Conservation (phyloP, 768 basidiomycete genomes). For the Sporobolomyces pararoseus region DNA sequence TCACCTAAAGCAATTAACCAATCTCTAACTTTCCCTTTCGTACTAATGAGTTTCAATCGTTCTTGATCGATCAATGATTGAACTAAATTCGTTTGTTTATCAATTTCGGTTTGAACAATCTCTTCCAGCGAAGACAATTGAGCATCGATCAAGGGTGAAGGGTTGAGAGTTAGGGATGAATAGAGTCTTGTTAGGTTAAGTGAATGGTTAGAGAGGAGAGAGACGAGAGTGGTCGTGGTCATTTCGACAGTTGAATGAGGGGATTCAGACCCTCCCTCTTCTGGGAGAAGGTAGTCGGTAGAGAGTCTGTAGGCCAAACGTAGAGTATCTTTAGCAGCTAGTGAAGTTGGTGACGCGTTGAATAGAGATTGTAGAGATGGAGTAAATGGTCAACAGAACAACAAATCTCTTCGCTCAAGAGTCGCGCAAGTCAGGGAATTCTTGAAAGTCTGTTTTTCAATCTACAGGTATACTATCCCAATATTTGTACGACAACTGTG, state of each 20-base stretch:
- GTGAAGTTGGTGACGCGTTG: too few relatives aligned
- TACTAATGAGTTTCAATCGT: constrained; percentile 65
- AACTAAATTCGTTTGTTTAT: constrained; percentile 22
- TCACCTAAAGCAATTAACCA: constrained; percentile 61
- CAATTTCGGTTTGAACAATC: not conserved
- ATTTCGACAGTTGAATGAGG: constrained; percentile 16
- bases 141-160: not conserved
- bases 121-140: not conserved
- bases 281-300: not conserved
- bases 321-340: too few relatives aligned
- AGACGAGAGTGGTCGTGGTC: not conserved
- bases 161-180: constrained; percentile 39
- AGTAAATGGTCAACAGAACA: too few relatives aligned
- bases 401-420: too few relatives aligned
- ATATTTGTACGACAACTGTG: not conserved
- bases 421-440: too few relatives aligned
- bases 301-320: not conserved
- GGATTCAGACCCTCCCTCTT: not conserved
- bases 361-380: too few relatives aligned
- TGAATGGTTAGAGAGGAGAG: constrained; percentile 2
- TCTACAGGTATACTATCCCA: too few relatives aligned
- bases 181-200: constrained; percentile 37
- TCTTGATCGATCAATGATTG: constrained; percentile 11
- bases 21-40: constrained; percentile 69
- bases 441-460: not conserved